Base-by-base conservation (phyloP, 177 flowering plant genomes). In the Vitis hybrid region DNA sequence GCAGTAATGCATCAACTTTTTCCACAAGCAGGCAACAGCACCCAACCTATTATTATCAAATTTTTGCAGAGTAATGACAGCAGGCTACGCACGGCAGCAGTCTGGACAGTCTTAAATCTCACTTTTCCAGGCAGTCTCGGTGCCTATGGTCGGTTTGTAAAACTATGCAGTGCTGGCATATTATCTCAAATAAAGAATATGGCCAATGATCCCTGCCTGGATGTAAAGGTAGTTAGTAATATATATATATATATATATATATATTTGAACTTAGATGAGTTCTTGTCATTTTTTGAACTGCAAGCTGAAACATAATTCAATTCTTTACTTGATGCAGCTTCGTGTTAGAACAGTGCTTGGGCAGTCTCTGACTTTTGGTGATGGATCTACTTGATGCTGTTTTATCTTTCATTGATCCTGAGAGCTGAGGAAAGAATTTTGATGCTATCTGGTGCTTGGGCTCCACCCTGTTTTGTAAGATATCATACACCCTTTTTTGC, bases 131-230 rank as follows among this genome's bases (percentile, higher is more conserved):
- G 80, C 58, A 73, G 87, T 76, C 82, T 86, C 52, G 88, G 86
- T 73, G 89, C 91, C 61, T 76, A 52, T 63, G 69, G 64, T 58
- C 87, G 99, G 65, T 65, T 84, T 71, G 76, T 52, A 40, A 87
- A 82, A 80, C 73, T 95, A 61, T 79, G 85, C 2, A 74, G 64
- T 79, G 88, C 88, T 63, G 99, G 97, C 67, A 68, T 95, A 69
- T 68, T 87, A 70, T 74, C 89, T 78, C 93, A 87, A 72, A 70
- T 95, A 65, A 92, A 88, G 80, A 84, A 59, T 46, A 87, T 95
- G 97, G 81, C 76, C 57, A 77, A 82, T 68, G 99, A 95, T 81
- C 85, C 97, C 65, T 95, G 97, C 83, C 57, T 88, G 70, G 99
- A 95, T 72, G 97, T 88, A 11, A 92, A 93, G 97, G 99, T 95